phyloP scores from a whole-genome alignment of 2,329 filamentous ascomycete species.

The Fusarium longipes region DNA sequence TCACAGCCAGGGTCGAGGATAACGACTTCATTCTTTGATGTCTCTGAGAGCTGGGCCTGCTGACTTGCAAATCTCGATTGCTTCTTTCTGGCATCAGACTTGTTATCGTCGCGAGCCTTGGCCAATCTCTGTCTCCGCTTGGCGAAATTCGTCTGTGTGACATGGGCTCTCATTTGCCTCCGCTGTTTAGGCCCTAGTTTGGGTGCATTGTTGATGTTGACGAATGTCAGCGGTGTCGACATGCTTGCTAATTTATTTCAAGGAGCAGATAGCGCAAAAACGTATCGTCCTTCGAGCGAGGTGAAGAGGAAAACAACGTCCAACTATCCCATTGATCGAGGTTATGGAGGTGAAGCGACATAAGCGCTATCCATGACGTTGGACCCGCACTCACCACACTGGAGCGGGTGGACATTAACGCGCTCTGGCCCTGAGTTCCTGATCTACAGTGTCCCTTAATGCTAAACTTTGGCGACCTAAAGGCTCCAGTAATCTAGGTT shows the following conservation, averaged over 20 bases:
- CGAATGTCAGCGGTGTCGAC: slow-evolving; percentile 3
- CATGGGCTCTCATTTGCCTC: slow-evolving; percentile 17
- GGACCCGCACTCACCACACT: background rate
- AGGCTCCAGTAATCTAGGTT: too few species aligned
- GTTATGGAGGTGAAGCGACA: background rate
- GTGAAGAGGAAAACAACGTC: background rate
- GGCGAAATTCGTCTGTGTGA: slow-evolving; percentile 20
- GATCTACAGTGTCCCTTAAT: background rate
- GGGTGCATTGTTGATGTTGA: slow-evolving; percentile 17
- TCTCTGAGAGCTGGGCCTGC: too few species aligned
- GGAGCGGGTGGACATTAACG: background rate
- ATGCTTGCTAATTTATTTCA: background rate
- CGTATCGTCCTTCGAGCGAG: background rate
- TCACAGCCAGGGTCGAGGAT: background rate
- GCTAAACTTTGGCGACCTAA: too few species aligned
- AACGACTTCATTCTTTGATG: too few species aligned
- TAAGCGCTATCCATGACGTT: background rate
- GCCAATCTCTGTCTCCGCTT: slow-evolving; percentile 16
- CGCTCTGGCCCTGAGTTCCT: background rate
- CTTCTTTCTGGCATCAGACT: background rate
- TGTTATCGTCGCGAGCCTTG: background rate
- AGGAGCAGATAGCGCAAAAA: background rate
- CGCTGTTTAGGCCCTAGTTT: slow-evolving; percentile 9
- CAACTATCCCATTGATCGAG: background rate
- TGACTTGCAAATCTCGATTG: background rate